Evolutionary conservation across 768 basidiomycete species (phyloP).

Genomic region (Coprinopsis marcescibilis): DNA sequence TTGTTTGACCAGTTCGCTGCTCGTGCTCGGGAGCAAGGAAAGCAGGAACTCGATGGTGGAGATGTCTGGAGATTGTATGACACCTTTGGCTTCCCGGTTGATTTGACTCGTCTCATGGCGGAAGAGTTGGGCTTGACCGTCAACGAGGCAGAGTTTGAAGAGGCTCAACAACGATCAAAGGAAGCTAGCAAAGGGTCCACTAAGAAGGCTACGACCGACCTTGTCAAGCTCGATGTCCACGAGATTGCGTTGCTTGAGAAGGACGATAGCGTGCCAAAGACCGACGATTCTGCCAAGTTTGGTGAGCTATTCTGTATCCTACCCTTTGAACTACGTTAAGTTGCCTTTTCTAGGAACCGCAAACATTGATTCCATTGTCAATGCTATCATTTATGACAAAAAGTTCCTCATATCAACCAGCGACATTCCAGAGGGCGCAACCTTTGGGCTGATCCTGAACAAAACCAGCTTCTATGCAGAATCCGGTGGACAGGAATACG

Average conservation of each 20-base stretch:
- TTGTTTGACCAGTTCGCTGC: slow-evolving; percentile 86
- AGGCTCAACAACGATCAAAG: slow-evolving; percentile 81
- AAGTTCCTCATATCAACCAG: slow-evolving; percentile 65
- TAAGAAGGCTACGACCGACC: slow-evolving; percentile 62
- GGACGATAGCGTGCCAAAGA: slow-evolving; percentile 74
- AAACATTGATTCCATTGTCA: slow-evolving; percentile 69
- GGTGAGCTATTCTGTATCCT: slow-evolving; percentile 41
- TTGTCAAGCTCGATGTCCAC: slow-evolving; percentile 92
- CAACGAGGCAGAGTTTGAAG: slow-evolving; percentile 85
- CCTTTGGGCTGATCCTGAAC: slow-evolving; percentile 87
- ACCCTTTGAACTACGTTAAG: background rate
- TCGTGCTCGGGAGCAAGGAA: slow-evolving; percentile 55
- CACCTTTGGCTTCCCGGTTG: slow-evolving; percentile 97
- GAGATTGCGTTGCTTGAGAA: slow-evolving; percentile 85
- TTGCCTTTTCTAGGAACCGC: slow-evolving; percentile 52
- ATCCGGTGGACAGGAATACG: slow-evolving; percentile 94
- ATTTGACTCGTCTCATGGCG: slow-evolving; percentile 95
- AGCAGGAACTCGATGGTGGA: slow-evolving; percentile 71
- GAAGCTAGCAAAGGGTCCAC: slow-evolving; percentile 84
- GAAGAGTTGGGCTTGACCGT: slow-evolving; percentile 82
- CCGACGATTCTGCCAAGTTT: slow-evolving; percentile 90
- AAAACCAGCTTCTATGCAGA: slow-evolving; percentile 96
- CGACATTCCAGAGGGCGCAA: slow-evolving; percentile 53
- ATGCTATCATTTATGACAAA: slow-evolving; percentile 81
- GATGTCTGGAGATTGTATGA: slow-evolving; percentile 98